phyloP scores from a whole-genome alignment of 2,329 filamentous ascomycete genomes.

The Cordyceps sp. region DNA sequence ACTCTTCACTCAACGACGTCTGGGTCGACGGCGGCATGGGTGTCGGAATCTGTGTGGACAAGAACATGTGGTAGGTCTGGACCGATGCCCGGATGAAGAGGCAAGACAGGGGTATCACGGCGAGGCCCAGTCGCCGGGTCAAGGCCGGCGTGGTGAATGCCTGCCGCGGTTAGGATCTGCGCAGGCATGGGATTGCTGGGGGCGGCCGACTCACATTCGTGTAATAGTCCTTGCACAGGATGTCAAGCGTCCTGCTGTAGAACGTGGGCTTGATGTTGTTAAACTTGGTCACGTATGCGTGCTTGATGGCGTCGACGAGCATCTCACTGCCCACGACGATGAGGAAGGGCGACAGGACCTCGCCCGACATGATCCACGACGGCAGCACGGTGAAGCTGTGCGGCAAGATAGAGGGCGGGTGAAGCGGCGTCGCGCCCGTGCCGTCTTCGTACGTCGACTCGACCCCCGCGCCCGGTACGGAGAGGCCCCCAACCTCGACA shows the following conservation, averaged over 20 bases:
- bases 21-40: slow-evolving; percentile 50
- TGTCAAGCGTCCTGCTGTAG: slow-evolving; percentile 79
- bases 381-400: slow-evolving; percentile 85
- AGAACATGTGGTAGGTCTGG: slow-evolving; percentile 96
- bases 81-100: slow-evolving; percentile 89
- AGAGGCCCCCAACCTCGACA: slow-evolving; percentile 82
- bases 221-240: slow-evolving; percentile 95
- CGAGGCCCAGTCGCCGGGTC: slow-evolving; percentile 75
- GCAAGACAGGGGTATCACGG: slow-evolving; percentile 81
- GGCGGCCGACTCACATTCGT: slow-evolving; percentile 47
- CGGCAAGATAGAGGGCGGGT: slow-evolving; percentile 62
- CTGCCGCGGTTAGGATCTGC: slow-evolving; percentile 18
- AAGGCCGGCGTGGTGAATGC: slow-evolving; percentile 85
- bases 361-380: slow-evolving; percentile 57
- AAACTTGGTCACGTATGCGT: slow-evolving; percentile 96
- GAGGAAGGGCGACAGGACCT: slow-evolving; percentile 82
- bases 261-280: slow-evolving; percentile 90
- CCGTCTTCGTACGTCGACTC: slow-evolving; percentile 28
- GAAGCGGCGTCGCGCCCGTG: slow-evolving; percentile 40
- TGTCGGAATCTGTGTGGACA: slow-evolving; percentile 69
- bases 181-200: background rate
- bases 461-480: slow-evolving; percentile 36
- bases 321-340: slow-evolving; percentile 93
- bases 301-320: slow-evolving; percentile 92
- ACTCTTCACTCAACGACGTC: slow-evolving; percentile 48